These are phyloP conservation scores for Metarhizium humberi DNA, from an alignment of 2,329 filamentous ascomycete species.

Conservation along the genomic window DNA sequence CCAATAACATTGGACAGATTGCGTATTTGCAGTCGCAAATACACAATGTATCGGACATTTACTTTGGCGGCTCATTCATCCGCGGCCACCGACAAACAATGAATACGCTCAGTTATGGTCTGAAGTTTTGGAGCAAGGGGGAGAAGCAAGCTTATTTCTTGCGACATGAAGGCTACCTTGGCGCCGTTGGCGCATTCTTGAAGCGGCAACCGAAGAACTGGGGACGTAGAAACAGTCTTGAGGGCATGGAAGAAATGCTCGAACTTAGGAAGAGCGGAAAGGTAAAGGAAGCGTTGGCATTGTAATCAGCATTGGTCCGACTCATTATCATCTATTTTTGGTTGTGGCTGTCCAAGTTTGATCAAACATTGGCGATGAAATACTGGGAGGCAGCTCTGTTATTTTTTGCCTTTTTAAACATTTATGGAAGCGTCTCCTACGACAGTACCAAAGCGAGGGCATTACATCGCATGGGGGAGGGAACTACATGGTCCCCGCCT, in stretches of 20 bases:
- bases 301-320: background rate
- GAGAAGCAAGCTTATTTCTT: conserved; percentile 93
- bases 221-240: conserved; percentile 74
- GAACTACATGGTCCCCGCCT: background rate
- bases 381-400: background rate
- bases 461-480: too few species aligned
- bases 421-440: too few species aligned
- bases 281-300: conserved; percentile 5
- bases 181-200: conserved; percentile 86
- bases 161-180: conserved; percentile 90
- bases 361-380: background rate
- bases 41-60: conserved; percentile 83
- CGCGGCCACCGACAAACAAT: conserved; percentile 94
- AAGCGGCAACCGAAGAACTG: conserved; percentile 86
- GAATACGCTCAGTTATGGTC: conserved; percentile 93
- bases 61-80: conserved; percentile 96
- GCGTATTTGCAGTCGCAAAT: conserved; percentile 96
- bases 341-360: background rate
- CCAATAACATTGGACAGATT: conserved; percentile 97
- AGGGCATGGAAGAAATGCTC: conserved; percentile 32
- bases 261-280: conserved; percentile 17
- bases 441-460: too few species aligned
- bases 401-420: background rate
- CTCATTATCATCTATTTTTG: background rate
- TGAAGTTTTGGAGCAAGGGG: conserved; percentile 95